Percentiles rank a stretch among this genome's conserved stretches.
Evolutionary conservation across 371 early-diverging fungal species (phyloP).

Genomic region (Choanephora cucurbitarum): DNA sequence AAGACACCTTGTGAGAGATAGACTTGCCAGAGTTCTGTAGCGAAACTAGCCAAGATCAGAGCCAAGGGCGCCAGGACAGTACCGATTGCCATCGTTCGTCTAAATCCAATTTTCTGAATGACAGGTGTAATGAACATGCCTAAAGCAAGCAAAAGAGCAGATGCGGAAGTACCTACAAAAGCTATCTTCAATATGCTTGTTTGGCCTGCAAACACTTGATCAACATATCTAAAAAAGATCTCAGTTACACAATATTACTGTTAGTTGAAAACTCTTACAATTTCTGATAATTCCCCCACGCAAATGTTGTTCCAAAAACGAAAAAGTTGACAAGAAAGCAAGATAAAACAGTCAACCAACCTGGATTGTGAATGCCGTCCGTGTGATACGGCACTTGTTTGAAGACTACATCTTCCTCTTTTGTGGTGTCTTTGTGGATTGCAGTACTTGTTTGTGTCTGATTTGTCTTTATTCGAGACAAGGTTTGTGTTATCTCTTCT

Average conservation of each 20-base stretch:
- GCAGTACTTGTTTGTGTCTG: constrained; percentile 5
- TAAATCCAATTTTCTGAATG: constrained; percentile 56
- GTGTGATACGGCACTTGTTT: constrained; percentile 27
- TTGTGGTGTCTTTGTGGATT: constrained; percentile 1
- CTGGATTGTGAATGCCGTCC: constrained; percentile 44
- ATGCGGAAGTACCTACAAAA: constrained; percentile 58
- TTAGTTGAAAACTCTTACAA: no score
- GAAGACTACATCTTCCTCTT: not conserved
- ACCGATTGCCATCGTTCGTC: constrained; percentile 62
- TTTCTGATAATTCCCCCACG: constrained; percentile 61
- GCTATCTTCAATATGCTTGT: constrained; percentile 43
- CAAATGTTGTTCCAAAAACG: constrained; percentile 56
- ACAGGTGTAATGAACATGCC: constrained; percentile 67
- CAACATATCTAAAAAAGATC: constrained; percentile 28
- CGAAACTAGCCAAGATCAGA: constrained; percentile 60
- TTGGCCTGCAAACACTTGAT: constrained; percentile 34
- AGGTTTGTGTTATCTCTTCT: constrained; percentile 37
- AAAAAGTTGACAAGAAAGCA: constrained; percentile 61
- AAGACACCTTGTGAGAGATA: constrained; percentile 68
- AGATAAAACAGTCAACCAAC: constrained; percentile 51
- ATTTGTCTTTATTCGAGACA: constrained; percentile 27
- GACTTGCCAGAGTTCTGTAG: constrained; percentile 57
- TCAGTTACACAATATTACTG: no score
- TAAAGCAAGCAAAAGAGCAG: constrained; percentile 43
- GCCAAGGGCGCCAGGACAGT: constrained; percentile 54